Evolutionary conservation across 768 basidiomycete species (phyloP).

Genomic region (Ramaria rubella): DNA sequence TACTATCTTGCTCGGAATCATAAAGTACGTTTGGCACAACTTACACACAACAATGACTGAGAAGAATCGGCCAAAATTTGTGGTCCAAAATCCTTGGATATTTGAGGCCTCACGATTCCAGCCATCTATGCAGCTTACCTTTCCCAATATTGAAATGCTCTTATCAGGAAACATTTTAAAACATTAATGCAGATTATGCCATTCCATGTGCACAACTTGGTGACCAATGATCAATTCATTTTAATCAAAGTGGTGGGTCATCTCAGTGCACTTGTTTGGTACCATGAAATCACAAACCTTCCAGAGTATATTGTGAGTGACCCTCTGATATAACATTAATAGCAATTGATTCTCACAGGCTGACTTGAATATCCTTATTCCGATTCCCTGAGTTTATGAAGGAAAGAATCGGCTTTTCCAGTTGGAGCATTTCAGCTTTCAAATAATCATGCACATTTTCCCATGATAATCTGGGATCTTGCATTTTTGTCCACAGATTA

Average conservation of each 20-base stretch:
- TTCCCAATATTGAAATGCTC: too few relatives aligned
- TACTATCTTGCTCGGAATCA: too few relatives aligned
- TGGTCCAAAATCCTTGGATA: neutral
- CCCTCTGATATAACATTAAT: neutral
- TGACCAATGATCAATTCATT: conserved; percentile 20
- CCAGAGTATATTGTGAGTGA: conserved; percentile 32
- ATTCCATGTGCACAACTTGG: conserved; percentile 26
- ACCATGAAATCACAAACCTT: conserved; percentile 32
- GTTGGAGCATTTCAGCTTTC: too few relatives aligned
- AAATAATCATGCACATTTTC: too few relatives aligned
- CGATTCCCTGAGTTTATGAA: too few relatives aligned
- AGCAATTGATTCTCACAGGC: neutral
- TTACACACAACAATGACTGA: neutral
- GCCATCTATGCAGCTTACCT: conserved; percentile 27
- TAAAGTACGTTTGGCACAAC: too few relatives aligned
- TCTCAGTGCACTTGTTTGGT: conserved; percentile 35
- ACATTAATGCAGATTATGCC: conserved; percentile 14
- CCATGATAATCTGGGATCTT: too few relatives aligned
- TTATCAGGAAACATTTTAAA: conserved; percentile 31
- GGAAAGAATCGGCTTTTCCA: too few relatives aligned
- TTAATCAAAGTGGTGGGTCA: conserved; percentile 30
- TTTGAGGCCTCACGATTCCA: conserved; percentile 22
- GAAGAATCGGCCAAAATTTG: neutral
- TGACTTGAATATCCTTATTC: neutral
- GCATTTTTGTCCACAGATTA: too few relatives aligned